Base-by-base conservation (phyloP, 257 asterid genomes). In the Cynanchum wilfordii region DNA sequence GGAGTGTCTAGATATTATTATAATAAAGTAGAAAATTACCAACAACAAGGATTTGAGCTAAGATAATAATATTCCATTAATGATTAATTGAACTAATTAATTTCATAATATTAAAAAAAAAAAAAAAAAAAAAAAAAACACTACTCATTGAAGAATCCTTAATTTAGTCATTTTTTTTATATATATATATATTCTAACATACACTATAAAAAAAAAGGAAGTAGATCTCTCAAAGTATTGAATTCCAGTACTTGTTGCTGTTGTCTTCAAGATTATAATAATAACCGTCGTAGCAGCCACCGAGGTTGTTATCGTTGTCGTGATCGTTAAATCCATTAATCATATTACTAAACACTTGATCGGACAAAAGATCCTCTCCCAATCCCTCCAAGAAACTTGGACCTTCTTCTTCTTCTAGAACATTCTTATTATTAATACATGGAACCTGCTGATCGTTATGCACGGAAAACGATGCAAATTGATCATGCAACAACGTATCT, bases 191-290 rank as follows among this genome's bases (percentile, higher is more conserved):
- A 0, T 12, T 1, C 59, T n/a, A n/a, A 55, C 27, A 4, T 7
- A 8, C 13, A 55, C 60, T 55, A 6, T 55, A 30, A 2, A 30
- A 30, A 30, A 30, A 33, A 33, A 0, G 38, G 4, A 33, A 33
- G 4, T 33, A 33, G 6, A 33, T 33, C 4, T 33, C 27, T 64
- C 50, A 64, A 19, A 54, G 27, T 54, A 54, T 54, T 20, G 58
- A 3, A 27, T 50, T 72, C 82, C 85, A 81, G n/a, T 81, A 75
- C 65, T 63, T 73, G 8, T 33, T 60, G 63, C 69, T 68, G 68
- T 78, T 68, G 68, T 78, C 82, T 42, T 78, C 82, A 54, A 78
- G 74, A 60, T 60, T 73, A 27, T 75, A 33, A 33, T 33, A 33
- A 33, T 33, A 74, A 5, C 47, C 29, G 24, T 3, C 16, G 30